Conservation (phyloP, 1,284 basidiomycete species). For the Ganoderma meredithae region DNA sequence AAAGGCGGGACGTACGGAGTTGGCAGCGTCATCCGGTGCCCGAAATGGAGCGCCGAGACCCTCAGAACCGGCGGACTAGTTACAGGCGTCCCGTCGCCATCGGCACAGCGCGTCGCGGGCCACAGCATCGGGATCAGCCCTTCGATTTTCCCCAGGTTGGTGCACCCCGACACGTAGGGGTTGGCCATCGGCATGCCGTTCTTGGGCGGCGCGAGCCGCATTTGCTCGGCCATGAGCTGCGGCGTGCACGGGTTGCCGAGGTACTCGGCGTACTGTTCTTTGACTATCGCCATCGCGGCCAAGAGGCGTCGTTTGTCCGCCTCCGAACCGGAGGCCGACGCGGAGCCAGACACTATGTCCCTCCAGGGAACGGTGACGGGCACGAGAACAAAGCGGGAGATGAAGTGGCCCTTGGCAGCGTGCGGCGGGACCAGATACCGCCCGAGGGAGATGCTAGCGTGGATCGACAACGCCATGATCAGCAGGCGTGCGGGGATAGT, state of each 20-base stretch:
- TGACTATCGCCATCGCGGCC: neutral
- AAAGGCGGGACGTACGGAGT: neutral
- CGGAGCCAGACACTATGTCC: neutral
- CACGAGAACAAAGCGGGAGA: neutral
- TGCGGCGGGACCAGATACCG: neutral
- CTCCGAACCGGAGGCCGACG: neutral
- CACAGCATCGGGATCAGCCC: neutral
- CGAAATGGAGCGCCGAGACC: neutral
- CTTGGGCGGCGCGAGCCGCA: neutral
- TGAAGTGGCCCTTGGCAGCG: neutral
- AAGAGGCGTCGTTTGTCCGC: neutral
- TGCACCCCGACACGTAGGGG: neutral
- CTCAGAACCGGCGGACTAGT: neutral
- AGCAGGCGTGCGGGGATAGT: neutral
- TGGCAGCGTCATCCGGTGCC: neutral
- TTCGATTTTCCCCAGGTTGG: neutral
- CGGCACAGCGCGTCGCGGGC: neutral
- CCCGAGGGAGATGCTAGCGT: neutral
- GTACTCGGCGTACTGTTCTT: neutral
- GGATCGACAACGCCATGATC: neutral
- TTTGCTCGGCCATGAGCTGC: conserved; percentile 1
- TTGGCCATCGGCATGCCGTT: neutral
- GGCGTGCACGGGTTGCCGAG: neutral
- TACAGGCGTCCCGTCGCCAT: neutral
- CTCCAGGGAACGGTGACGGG: neutral